A percentile compares a stretch with the other conserved stretches of the same genome.
phyloP scores from a whole-genome alignment of 176 grass and related monocot species.

The Calamus simplicifolius region DNA sequence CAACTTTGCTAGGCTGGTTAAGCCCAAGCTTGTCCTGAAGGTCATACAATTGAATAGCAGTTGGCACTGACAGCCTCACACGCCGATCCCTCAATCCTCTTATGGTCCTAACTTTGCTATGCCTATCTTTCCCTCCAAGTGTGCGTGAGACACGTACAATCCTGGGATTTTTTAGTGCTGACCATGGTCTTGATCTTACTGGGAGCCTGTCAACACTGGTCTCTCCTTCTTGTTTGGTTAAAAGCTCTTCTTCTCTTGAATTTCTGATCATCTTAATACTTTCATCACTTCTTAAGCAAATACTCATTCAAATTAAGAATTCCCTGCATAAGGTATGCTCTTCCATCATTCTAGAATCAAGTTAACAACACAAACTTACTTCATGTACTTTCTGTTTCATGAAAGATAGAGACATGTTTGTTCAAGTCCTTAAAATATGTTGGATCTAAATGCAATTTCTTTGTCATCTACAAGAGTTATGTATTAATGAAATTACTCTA shows the following conservation, averaged over 20 bases:
- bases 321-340: background rate
- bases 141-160: constrained; percentile 87
- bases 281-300: background rate
- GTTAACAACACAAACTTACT: too few species aligned
- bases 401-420: too few species aligned
- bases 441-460: too few species aligned
- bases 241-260: background rate
- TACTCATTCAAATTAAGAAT: background rate
- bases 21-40: constrained; percentile 87
- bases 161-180: constrained; percentile 70
- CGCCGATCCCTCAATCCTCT: constrained; percentile 77
- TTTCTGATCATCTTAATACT: constrained; percentile 2
- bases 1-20: constrained; percentile 92
- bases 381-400: too few species aligned
- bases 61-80: constrained; percentile 78
- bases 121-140: constrained; percentile 91
- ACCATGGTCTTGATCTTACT: constrained; percentile 56
- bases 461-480: too few species aligned
- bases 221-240: constrained; percentile 13
- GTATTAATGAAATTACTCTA: too few species aligned
- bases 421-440: too few species aligned
- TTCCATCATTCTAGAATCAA: background rate
- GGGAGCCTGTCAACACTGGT: constrained; percentile 5
- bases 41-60: constrained; percentile 94
- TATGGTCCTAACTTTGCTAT: constrained; percentile 91